Evolutionary conservation across 768 basidiomycete genomes (phyloP).

Genomic region (Mycena vulgaris): DNA sequence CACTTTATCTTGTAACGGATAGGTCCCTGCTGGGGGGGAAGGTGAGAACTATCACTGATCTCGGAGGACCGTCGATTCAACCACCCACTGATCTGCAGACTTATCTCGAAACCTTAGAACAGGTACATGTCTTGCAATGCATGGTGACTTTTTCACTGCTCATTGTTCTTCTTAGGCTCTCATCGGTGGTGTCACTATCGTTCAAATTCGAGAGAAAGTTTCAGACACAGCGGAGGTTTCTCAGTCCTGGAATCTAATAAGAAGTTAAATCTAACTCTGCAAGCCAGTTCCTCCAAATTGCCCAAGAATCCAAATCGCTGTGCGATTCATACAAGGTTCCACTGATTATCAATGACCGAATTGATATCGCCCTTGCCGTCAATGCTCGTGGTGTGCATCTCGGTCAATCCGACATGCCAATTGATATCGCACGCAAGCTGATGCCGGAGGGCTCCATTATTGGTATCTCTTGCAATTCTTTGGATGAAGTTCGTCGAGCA

Average conservation of each 20-base stretch:
- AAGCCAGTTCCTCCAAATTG: conserved; percentile 82
- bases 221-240: conserved; percentile 86
- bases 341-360: conserved; percentile 88
- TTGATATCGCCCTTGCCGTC: conserved; percentile 89
- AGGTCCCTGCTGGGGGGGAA: conserved; percentile 83
- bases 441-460: conserved; percentile 81
- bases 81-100: conserved; percentile 65
- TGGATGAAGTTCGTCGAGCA: conserved; percentile 75
- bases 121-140: conserved; percentile 70
- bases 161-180: conserved; percentile 68
- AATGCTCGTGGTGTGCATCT: conserved; percentile 88
- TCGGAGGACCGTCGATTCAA: conserved; percentile 11
- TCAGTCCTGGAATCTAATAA: not conserved
- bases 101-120: conserved; percentile 82
- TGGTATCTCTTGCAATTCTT: conserved; percentile 84
- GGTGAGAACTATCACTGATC: conserved; percentile 55
- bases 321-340: conserved; percentile 86
- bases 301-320: conserved; percentile 75
- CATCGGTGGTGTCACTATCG: conserved; percentile 89
- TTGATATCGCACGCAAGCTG: conserved; percentile 73
- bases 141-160: too few relatives aligned
- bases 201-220: conserved; percentile 92
- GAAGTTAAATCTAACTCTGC: not conserved
- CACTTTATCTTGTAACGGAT: conserved; percentile 91
- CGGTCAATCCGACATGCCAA: conserved; percentile 90